Base-by-base conservation (phyloP, 2,329 filamentous ascomycete genomes). In the Venturia oleaginea region DNA sequence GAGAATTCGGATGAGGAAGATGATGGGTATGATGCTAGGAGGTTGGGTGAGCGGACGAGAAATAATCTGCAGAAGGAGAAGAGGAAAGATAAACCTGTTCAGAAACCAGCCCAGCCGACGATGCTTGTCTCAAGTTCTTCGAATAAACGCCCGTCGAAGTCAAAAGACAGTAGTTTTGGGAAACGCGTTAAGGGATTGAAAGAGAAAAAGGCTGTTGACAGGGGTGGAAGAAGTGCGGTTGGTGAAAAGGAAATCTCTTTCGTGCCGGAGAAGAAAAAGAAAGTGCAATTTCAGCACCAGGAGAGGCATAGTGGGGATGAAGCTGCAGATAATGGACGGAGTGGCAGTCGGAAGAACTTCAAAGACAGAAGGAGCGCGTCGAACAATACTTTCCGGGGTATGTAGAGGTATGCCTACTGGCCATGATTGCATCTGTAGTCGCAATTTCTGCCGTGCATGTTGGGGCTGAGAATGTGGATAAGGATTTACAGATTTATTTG, bases 181-280 rank as follows among this genome's bases (percentile, higher is more conserved):
- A 77, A 83, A 7, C 77, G 83, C n/a, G 81, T 83, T 0, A 73
- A 73, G 19, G 71, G 72, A 40, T 69, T 79, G 51, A 75, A 74
- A 55, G 70, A 74, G 6, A 69, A 66, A 55, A 70, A 54, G 48
- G 27, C 55, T 70, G 65, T 30, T 51, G 40, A 19, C 13, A 64
- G 19, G 38, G 43, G 48, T 43, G 38, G 37, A 34, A 40, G 27
- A 46, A 59, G 24, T 64, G 66, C 32, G 32, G 62, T 5, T 62
- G 81, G 81, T 10, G 81, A 82, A 70, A 83, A 86, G 70, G 82
- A 87, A 69, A 82, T 92, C 67, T 88, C 86, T n/a, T 93, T 92
- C 74, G 81, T 86, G 65, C 89, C 89, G 10, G 80, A 82, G 67
- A 80, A 72, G 74, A 80, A 80, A 70, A 75, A 74, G 71, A 76